Evolutionary conservation across 2,329 filamentous ascomycete genomes (phyloP).

Genomic region (Colletotrichum incanum): DNA sequence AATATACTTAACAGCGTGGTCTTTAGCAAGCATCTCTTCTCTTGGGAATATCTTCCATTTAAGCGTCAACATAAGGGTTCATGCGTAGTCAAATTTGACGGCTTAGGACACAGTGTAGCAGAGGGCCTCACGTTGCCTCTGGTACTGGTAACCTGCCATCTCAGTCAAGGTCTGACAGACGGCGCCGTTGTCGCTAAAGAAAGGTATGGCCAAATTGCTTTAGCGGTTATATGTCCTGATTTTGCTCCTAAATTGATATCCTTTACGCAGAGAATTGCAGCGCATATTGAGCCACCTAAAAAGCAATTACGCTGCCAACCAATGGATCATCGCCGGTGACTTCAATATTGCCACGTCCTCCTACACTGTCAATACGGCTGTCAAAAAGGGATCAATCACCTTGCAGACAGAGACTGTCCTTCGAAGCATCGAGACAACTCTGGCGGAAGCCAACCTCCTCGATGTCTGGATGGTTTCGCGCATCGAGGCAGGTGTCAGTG

Average conservation of each 20-base stretch:
- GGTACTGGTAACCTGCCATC: conserved; percentile 72
- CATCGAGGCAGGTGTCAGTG: conserved; percentile 59
- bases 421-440: conserved; percentile 60
- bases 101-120: conserved; percentile 48
- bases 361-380: conserved; percentile 67
- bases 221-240: neutral
- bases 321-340: conserved; percentile 74
- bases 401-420: conserved; percentile 61
- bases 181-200: conserved; percentile 71
- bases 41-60: conserved; percentile 70
- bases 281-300: conserved; percentile 64
- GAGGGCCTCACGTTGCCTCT: conserved; percentile 55
- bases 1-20: conserved; percentile 74
- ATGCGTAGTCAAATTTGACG: conserved; percentile 48
- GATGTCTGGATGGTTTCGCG: conserved; percentile 68
- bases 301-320: conserved; percentile 56
- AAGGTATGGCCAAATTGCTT: conserved; percentile 13
- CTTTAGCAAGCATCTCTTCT: conserved; percentile 69
- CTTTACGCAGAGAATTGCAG: conserved; percentile 62
- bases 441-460: conserved; percentile 63
- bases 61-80: conserved; percentile 69
- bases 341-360: conserved; percentile 76
- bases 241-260: conserved; percentile 4
- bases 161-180: conserved; percentile 74
- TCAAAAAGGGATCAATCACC: conserved; percentile 69